Conservation (phyloP, 1,284 basidiomycete genomes). For the Pterulicium gracile region DNA sequence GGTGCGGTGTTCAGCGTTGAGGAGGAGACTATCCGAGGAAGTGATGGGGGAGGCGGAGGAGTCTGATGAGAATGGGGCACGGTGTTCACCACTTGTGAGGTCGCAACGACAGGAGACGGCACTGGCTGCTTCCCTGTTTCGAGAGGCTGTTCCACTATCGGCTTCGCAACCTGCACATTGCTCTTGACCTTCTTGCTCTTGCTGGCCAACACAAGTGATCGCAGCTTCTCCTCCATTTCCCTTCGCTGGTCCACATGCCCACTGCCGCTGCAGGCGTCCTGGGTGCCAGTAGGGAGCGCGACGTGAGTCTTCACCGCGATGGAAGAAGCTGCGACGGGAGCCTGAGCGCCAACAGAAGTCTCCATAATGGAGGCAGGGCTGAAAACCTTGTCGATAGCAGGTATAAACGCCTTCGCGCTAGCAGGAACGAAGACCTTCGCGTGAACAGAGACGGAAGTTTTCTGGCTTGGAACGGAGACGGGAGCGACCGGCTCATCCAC, state of each 20-base stretch:
- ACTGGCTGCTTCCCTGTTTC: too few species aligned
- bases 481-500: too few species aligned
- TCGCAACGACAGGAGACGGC: too few species aligned
- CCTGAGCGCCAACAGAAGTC: background rate
- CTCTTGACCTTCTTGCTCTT: slow-evolving; percentile 19
- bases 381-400: slow-evolving; percentile 7
- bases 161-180: slow-evolving; percentile 3
- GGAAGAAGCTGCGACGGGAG: slow-evolving; percentile 2
- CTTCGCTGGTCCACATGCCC: background rate
- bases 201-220: slow-evolving; percentile 29
- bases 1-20: too few species aligned
- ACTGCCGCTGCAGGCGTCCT: background rate
- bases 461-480: too few species aligned
- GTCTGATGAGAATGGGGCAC: too few species aligned
- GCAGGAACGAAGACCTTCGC: too few species aligned
- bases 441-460: too few species aligned
- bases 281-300: slow-evolving; percentile 2
- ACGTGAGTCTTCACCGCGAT: background rate
- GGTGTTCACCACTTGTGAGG: too few species aligned
- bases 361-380: slow-evolving; percentile 5
- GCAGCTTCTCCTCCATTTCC: slow-evolving; percentile 27
- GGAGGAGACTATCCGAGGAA: too few species aligned
- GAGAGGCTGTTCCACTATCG: background rate
- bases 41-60: too few species aligned
- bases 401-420: too few species aligned